These are phyloP conservation scores for Wickerhamiella alocasiicola DNA, from an alignment of 805 yeast genomes.

Conservation along the genomic window DNA sequence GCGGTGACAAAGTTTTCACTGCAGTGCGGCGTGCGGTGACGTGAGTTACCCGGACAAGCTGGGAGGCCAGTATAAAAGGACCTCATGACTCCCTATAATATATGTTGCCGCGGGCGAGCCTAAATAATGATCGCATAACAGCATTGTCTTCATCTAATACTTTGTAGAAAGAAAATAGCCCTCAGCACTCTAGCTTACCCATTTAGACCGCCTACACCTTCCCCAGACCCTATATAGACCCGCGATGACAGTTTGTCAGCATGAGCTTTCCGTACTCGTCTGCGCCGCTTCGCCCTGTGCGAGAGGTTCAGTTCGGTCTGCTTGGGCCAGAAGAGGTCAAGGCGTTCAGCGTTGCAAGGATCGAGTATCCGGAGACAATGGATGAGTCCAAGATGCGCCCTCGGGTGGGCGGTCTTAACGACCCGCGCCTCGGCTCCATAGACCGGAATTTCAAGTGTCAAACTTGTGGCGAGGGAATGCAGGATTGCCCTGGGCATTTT, in stretches of 20 bases:
- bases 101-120: too few relatives aligned
- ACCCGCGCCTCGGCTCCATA: constrained; percentile 92
- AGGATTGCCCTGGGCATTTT: constrained; percentile 98
- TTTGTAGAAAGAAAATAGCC: too few relatives aligned
- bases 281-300: constrained; percentile 94
- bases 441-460: constrained; percentile 97
- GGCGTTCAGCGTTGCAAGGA: constrained; percentile 95
- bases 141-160: too few relatives aligned
- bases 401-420: constrained; percentile 92
- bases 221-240: too few relatives aligned
- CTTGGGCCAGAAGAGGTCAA: constrained; percentile 95
- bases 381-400: constrained; percentile 93
- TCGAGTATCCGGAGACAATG: constrained; percentile 99
- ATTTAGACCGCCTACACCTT: too few relatives aligned
- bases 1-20: too few relatives aligned
- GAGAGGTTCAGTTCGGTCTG: constrained; percentile 96
- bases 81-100: too few relatives aligned
- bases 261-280: constrained; percentile 75
- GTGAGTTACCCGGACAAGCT: too few relatives aligned
- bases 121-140: too few relatives aligned
- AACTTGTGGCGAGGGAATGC: constrained; percentile 99
- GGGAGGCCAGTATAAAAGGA: too few relatives aligned
- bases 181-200: too few relatives aligned
- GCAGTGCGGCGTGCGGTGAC: too few relatives aligned
- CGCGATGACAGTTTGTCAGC: constrained; percentile 5